Evolutionary conservation across 129 eudicot genomes (phyloP).

Genomic region (Deinandra increscens): DNA sequence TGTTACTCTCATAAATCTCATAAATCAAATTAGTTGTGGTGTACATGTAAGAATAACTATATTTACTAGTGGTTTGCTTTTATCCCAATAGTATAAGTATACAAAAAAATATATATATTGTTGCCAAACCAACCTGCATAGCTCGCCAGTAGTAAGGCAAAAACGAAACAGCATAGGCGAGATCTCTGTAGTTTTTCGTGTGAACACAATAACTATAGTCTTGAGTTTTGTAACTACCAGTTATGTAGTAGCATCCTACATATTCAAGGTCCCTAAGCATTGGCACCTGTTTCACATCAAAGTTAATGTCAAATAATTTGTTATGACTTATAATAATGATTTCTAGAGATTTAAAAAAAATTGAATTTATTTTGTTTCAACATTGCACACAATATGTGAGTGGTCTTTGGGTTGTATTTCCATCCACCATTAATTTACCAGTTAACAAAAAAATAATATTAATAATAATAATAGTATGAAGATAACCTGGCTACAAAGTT

Average conservation of each 20-base stretch:
- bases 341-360: background rate
- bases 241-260: conserved; percentile 82
- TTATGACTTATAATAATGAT: background rate
- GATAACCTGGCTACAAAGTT: conserved; percentile 92
- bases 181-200: conserved; percentile 70
- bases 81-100: background rate
- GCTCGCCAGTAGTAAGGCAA: conserved; percentile 98
- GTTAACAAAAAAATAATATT: too few species aligned
- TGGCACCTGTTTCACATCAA: conserved; percentile 63
- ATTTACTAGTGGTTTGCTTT: background rate
- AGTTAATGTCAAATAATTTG: background rate
- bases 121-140: conserved; percentile 65
- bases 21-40: background rate
- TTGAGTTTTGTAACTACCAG: conserved; percentile 88
- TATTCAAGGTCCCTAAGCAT: conserved; percentile 88
- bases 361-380: too few species aligned
- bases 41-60: background rate
- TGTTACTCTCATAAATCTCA: background rate
- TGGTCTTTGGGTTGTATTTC: too few species aligned
- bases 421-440: too few species aligned
- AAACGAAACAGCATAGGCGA: conserved; percentile 94
- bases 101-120: background rate
- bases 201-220: conserved; percentile 81
- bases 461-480: background rate
- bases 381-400: too few species aligned